Conservation (phyloP, 345 rosid genomes). For the Boechera divaricarpa region DNA sequence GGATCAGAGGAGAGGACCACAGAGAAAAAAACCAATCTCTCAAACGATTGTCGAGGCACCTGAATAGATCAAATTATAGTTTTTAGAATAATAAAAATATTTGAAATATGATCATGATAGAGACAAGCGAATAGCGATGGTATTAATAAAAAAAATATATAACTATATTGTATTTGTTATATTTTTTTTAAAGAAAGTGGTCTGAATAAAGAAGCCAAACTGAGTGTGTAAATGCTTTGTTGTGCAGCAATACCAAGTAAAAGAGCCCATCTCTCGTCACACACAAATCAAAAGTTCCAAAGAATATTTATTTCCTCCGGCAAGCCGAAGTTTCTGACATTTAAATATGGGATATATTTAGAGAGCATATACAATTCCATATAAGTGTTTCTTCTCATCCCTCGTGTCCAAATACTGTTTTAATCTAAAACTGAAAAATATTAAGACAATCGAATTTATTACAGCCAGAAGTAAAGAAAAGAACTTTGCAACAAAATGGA, state of each 20-base stretch:
- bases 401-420: conserved; percentile 21
- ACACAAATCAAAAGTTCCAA: conserved; percentile 33
- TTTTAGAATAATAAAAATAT: conserved; percentile 21
- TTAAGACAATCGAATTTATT: conserved; percentile 24
- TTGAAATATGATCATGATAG: conserved; percentile 40
- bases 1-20: conserved; percentile 45
- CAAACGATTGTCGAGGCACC: conserved; percentile 41
- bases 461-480: conserved; percentile 23
- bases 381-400: conserved; percentile 21
- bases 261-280: conserved; percentile 44
- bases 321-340: conserved; percentile 39
- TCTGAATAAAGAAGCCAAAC: conserved; percentile 27
- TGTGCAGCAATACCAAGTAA: conserved; percentile 46
- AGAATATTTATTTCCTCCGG: conserved; percentile 18
- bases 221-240: conserved; percentile 45
- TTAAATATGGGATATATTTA: neutral
- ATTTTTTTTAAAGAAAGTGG: conserved; percentile 8
- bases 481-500: conserved; percentile 27
- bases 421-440: conserved; percentile 11
- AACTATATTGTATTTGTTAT: neutral
- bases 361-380: conserved; percentile 8
- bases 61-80: conserved; percentile 29
- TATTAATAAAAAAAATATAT: neutral
- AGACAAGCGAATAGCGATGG: conserved; percentile 16
- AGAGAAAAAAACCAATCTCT: neutral